A percentile compares a stretch with the other conserved stretches of the same genome.
These are phyloP conservation scores for Quercus agrifolia DNA, from an alignment of 306 rosid species.

Conservation along the genomic window DNA sequence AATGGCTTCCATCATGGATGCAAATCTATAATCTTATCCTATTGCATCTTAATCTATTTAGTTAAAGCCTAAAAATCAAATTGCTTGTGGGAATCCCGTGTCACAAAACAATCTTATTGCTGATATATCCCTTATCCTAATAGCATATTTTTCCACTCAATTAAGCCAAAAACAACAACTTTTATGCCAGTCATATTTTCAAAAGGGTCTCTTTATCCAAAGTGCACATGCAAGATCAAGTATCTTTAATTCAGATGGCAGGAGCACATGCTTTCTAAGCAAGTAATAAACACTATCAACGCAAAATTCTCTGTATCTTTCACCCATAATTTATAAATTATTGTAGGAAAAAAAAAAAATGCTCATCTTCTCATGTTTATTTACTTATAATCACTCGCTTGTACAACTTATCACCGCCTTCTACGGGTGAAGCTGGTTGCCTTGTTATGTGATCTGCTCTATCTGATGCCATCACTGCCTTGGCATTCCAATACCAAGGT, in stretches of 20 bases:
- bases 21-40: no score
- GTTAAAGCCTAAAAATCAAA: no score
- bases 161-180: no score
- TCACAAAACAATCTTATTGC: no score
- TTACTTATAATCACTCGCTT: slow-evolving; percentile 42
- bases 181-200: no score
- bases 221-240: not conserved
- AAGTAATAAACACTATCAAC: no score
- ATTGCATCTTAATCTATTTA: no score
- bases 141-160: no score
- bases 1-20: no score
- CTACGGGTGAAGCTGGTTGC: slow-evolving; percentile 55
- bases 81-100: no score
- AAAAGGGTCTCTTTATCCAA: not conserved
- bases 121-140: no score
- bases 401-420: slow-evolving; percentile 81
- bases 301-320: not conserved
- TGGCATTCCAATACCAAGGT: slow-evolving; percentile 81
- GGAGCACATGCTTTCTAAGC: not conserved
- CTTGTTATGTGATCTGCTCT: slow-evolving; percentile 32
- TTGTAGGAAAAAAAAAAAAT: not conserved
- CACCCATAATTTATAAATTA: not conserved
- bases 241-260: not conserved
- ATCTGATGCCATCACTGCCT: slow-evolving; percentile 42
- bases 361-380: slow-evolving; percentile 16